These are phyloP conservation scores for Moniliophthora roreri DNA, from an alignment of 1,284 basidiomycete species.

Conservation along the genomic window DNA sequence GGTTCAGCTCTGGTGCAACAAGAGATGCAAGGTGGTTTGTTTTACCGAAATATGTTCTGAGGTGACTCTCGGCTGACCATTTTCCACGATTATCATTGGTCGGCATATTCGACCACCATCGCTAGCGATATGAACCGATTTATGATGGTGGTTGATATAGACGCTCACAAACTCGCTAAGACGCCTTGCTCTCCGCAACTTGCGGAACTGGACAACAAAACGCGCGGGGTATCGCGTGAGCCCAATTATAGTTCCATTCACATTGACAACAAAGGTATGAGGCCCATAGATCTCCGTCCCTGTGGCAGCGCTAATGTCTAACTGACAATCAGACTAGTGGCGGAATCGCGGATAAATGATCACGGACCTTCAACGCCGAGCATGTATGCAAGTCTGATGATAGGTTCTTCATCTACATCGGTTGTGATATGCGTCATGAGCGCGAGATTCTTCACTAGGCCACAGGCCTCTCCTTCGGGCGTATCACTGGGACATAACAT, in stretches of 20 bases:
- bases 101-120: conserved; percentile 99
- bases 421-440: conserved; percentile 99
- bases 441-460: conserved; percentile 97
- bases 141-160: conserved; percentile 96
- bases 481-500: conserved; percentile 99
- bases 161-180: conserved; percentile 97
- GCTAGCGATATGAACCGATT: conserved; percentile 93
- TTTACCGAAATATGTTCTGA: conserved; percentile 80
- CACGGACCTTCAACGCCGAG: conserved; percentile 89
- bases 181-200: conserved; percentile 86
- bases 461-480: conserved; percentile 99
- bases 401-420: conserved; percentile 95
- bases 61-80: conserved; percentile 76
- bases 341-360: conserved; percentile 3
- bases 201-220: conserved; percentile 91
- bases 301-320: conserved; percentile 91
- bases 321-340: conserved; percentile 16
- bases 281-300: conserved; percentile 95
- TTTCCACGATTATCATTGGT: conserved; percentile 97
- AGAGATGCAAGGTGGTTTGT: conserved; percentile 15
- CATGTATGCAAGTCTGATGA: conserved; percentile 88
- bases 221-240: conserved; percentile 84
- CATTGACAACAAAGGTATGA: conserved; percentile 92
- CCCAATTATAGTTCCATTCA: conserved; percentile 96
- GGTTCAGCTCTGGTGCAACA: conserved; percentile 1